Percentiles rank a stretch among this genome's conserved stretches.
phyloP scores from a whole-genome alignment of 2,329 filamentous ascomycete genomes.

The Hymenoscyphus scutula region DNA sequence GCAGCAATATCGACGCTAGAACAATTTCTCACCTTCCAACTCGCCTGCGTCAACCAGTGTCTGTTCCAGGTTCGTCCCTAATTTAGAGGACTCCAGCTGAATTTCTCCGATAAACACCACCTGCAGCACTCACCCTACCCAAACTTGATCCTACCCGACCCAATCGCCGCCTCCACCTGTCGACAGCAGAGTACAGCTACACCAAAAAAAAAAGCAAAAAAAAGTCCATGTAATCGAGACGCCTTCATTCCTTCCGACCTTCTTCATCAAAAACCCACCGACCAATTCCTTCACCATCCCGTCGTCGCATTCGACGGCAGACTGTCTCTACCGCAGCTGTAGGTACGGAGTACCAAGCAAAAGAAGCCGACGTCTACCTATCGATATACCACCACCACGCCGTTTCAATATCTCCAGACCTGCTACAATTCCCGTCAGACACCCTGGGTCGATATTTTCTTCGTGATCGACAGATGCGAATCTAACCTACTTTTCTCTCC shows the following conservation, averaged over 20 bases:
- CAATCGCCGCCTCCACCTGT: no score
- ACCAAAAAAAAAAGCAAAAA: no score
- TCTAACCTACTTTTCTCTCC: constrained; percentile 3
- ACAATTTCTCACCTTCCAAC: neutral
- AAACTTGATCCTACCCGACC: no score
- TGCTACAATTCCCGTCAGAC: constrained; percentile 22
- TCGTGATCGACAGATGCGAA: constrained; percentile 11
- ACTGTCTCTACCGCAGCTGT: constrained; percentile 8
- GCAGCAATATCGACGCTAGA: neutral
- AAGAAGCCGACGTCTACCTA: no score
- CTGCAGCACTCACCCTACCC: no score
- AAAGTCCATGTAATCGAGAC: no score
- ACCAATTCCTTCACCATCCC: neutral
- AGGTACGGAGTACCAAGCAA: neutral
- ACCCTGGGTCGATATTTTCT: constrained; percentile 10
- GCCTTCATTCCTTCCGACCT: no score
- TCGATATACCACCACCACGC: no score
- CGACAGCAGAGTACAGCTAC: no score
- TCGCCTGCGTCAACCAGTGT: neutral
- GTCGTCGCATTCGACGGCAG: neutral
- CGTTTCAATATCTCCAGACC: constrained; percentile 19
- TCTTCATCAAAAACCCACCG: neutral
- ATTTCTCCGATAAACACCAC: no score
- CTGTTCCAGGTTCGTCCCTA: no score
- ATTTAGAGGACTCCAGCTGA: neutral